Evolutionary conservation across 2,329 filamentous ascomycete species (phyloP).

Genomic region (Fusarium sp.): DNA sequence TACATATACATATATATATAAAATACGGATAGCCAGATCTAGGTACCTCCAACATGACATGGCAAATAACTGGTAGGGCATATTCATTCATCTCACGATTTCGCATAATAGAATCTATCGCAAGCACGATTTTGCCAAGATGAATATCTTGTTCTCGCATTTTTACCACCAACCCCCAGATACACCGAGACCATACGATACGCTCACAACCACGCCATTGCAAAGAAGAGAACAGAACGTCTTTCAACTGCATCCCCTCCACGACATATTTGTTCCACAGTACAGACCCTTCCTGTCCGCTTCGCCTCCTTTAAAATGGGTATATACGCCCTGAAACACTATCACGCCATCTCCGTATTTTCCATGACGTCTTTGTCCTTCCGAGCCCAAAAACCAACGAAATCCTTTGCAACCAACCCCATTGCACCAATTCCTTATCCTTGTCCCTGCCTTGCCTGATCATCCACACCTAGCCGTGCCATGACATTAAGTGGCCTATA

Average conservation of each 20-base stretch:
- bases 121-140: neutral
- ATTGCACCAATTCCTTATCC: conserved; percentile 7
- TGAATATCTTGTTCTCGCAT: conserved; percentile 15
- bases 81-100: neutral
- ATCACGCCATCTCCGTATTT: conserved; percentile 17
- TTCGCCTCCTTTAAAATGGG: conserved; percentile 43
- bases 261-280: neutral
- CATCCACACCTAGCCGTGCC: neutral
- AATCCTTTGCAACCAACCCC: conserved; percentile 12
- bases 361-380: conserved; percentile 8
- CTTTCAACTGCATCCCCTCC: neutral
- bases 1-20: neutral
- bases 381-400: conserved; percentile 12
- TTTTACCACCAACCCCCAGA: neutral
- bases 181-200: neutral
- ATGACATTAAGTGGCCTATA: conserved; percentile 35
- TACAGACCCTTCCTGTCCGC: conserved; percentile 5
- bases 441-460: neutral
- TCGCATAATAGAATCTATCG: neutral
- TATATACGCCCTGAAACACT: conserved; percentile 46
- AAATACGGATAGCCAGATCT: neutral
- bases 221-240: neutral
- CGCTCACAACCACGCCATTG: neutral
- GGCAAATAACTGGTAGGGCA: neutral
- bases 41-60: neutral